Conservation (phyloP, 2,329 filamentous ascomycete species). For the Acephala macrosclerotiorum region DNA sequence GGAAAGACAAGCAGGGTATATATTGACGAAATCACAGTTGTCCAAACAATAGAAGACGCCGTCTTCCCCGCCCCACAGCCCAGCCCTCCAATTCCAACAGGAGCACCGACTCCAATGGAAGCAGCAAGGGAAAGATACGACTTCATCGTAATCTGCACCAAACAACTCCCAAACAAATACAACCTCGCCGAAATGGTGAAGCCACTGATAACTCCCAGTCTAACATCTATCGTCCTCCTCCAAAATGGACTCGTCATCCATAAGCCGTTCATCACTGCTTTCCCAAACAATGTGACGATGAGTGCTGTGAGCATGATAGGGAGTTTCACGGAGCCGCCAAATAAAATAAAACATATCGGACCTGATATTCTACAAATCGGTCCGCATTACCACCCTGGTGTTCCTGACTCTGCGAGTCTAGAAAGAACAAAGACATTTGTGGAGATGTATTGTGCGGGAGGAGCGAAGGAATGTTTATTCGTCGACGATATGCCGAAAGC, state of each 20-base stretch:
- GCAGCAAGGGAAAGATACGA: slow-evolving; percentile 29
- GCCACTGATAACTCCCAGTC: slow-evolving; percentile 29
- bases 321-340: slow-evolving; percentile 23
- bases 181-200: slow-evolving; percentile 26
- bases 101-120: slow-evolving; percentile 28
- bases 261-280: slow-evolving; percentile 29
- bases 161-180: slow-evolving; percentile 33
- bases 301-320: slow-evolving; percentile 36
- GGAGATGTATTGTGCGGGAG: slow-evolving; percentile 30
- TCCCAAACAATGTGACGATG: slow-evolving; percentile 32
- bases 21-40: slow-evolving; percentile 13
- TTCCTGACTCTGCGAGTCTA: slow-evolving; percentile 26
- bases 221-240: slow-evolving; percentile 34
- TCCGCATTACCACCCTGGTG: slow-evolving; percentile 30
- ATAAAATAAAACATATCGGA: slow-evolving; percentile 30
- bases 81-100: slow-evolving; percentile 19
- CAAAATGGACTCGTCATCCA: slow-evolving; percentile 38
- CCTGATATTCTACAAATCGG: slow-evolving; percentile 32
- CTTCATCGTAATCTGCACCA: slow-evolving; percentile 34
- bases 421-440: slow-evolving; percentile 31
- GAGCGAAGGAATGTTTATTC: slow-evolving; percentile 28
- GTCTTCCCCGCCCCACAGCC: slow-evolving; percentile 11
- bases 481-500: slow-evolving; percentile 33
- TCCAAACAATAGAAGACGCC: slow-evolving; percentile 25
- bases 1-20: not conserved